These are phyloP conservation scores for Ceratocystiopsis sp. DNA, from an alignment of 2,329 filamentous ascomycete species.

Conservation along the genomic window DNA sequence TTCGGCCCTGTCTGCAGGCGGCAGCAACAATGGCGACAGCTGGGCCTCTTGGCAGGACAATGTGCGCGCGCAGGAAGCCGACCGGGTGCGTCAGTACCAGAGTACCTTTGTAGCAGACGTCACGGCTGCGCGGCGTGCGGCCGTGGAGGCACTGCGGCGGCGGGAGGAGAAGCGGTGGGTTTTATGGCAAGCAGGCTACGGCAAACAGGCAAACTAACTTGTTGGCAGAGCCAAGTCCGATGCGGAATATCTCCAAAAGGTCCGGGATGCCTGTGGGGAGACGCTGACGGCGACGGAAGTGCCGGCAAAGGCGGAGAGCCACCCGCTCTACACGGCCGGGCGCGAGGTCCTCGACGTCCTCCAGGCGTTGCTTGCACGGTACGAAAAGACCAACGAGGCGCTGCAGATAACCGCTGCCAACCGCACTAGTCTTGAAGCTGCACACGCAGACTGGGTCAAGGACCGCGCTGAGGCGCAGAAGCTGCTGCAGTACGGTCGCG, in stretches of 20 bases:
- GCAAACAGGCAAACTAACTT: too few species aligned
- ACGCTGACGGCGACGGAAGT: too few species aligned
- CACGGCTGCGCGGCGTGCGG: slow-evolving; percentile 1
- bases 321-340: slow-evolving; percentile 5
- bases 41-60: slow-evolving; percentile 6
- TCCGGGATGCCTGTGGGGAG: not conserved
- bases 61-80: slow-evolving; percentile 6
- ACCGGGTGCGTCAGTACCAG: slow-evolving; percentile 8
- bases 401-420: not conserved
- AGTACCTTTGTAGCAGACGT: slow-evolving; percentile 3
- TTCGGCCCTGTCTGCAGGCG: too few species aligned
- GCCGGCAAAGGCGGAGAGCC: not conserved
- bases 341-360: slow-evolving; percentile 5
- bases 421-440: not conserved
- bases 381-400: slow-evolving; percentile 3
- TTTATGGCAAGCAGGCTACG: not conserved
- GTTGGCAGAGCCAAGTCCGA: not conserved
- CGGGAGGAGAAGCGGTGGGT: slow-evolving; percentile 1
- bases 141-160: slow-evolving; percentile 1
- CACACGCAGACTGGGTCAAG: slow-evolving; percentile 4
- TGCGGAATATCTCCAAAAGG: not conserved
- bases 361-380: slow-evolving; percentile 3
- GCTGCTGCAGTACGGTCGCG: slow-evolving; percentile 9
- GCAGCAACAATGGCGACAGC: not conserved
- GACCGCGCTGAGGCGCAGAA: slow-evolving; percentile 8